Evolutionary conservation across 176 grass and related monocot species (phyloP), one percentile per base, ranked within the genome.

Genomic region (Melocanna baccifera): DNA sequence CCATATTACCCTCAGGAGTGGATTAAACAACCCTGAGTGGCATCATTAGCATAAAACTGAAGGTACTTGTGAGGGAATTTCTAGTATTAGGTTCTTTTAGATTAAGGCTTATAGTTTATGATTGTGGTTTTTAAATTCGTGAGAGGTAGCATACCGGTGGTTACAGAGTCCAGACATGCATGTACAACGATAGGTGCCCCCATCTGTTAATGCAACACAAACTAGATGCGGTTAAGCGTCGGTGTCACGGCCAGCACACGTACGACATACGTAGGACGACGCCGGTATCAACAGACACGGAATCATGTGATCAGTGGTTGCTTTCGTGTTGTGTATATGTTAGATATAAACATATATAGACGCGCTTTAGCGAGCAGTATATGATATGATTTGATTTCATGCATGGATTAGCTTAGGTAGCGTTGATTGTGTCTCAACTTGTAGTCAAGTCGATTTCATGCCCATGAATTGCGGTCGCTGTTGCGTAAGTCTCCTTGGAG

Each of bases 191-290:
- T 57, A 45, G 25, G 61, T 25, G 12, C 25, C 12, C 18, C 3
- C 32, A 36, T 42, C 69, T 82, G 18, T 40, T 14, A 26, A 19
- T 46, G 70, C 37, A 47, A 59, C 71, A 22, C 22, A 22, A n/a
- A 5, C 37, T 19, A 67, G 26, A 82, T 62, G 51, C 15, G 11
- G 79, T 87, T 87, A 87, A 37, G 71, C 79, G 51, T 87, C 77
- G 69, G 29, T 67, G 65, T 87, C 86, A 22, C 40, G 68, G 70
- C 67, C 68, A 81, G 78, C 70, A 29, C 70, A 29, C 25, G 63
- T 51, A 29, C 3, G 0, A 15, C 15, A 61, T 50, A 56, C 0
- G 51, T 20, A 19, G 51, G 16, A 52, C 6, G 18, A 19, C 16
- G 19, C 19, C 19, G 19, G 52, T 19, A 61, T 12, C 57, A 61